Evolutionary conservation across 352 stramenopile species (phyloP), one percentile per base, ranked within the genome.

Genomic region (Phytopythium cucurbitacearum): DNA sequence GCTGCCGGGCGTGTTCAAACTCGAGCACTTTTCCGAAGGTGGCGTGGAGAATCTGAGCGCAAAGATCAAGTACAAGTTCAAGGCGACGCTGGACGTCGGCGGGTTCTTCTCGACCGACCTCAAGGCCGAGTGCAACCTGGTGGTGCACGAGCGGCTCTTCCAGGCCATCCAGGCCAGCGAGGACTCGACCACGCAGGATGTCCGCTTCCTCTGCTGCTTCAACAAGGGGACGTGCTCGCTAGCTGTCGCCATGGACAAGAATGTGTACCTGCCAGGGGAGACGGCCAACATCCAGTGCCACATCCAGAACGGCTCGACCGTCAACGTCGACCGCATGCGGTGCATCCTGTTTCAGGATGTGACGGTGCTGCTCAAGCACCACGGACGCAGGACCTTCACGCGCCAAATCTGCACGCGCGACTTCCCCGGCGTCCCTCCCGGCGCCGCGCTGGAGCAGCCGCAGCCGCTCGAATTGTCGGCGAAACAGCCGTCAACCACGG

Each of bases 31-130:
- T 64, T 71, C 64, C 21, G 62, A 69, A 1, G 54, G 69, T n/a
- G 58, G 64, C 21, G 50, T 87, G 13, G 57, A 74, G 11, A 62
- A 80, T 10, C 40, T 88, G 15, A 60, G 69, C 35, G 80, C 71
- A 9, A 72, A 76, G 44, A 90, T 87, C 75, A 79, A 85, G 65
- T 90, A 90, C 71, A 87, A 85, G 50, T 74, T 88, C 65, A 87
- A 88, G 56, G 77, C 73, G 3, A 87, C 80, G 15, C 67, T 88
- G 6, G 76, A 85, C 36, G 75, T 90, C 21, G 57, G 59, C 48
- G 80, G 80, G 0, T 79, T 76, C 52, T 80, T 86, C 37, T 54
- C 78, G 9, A 81, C 68, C 5, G 80, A 90, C 41, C 65, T 90
- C 58, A 87, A 86, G 56, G 67, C 71, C 3, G 73, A 81, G 46